Evolutionary conservation across 1,284 basidiomycete genomes (phyloP).

Genomic region (Ganoderma resinaceum): DNA sequence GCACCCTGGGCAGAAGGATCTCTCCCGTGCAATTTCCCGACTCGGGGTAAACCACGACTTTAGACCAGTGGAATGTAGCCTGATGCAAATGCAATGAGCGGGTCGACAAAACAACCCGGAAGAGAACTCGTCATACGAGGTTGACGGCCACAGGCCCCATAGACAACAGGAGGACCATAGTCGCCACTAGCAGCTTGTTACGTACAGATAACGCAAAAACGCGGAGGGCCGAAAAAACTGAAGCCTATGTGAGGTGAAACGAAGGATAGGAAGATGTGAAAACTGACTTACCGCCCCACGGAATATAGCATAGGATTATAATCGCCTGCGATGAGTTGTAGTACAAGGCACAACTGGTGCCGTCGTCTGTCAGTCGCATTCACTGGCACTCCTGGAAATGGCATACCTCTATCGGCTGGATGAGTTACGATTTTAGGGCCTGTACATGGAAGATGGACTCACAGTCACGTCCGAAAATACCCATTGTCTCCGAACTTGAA

Average conservation of each 20-base stretch:
- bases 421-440: not conserved
- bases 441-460: not conserved
- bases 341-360: constrained; percentile 3
- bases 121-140: not conserved
- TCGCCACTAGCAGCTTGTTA: not conserved
- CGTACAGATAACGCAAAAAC: constrained; percentile 10
- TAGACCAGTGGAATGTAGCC: not conserved
- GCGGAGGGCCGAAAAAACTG: constrained; percentile 20
- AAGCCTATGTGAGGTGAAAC: not conserved
- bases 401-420: not conserved
- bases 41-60: not conserved
- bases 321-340: not conserved
- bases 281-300: not conserved
- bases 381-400: no score
- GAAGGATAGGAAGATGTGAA: not conserved
- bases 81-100: not conserved
- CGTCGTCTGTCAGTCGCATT: not conserved
- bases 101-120: fast-evolving
- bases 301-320: not conserved
- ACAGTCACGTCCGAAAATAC: not conserved
- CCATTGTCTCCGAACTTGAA: not conserved
- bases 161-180: not conserved
- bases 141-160: constrained; percentile 7
- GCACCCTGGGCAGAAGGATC: not conserved
- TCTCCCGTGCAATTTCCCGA: not conserved